phyloP scores from a whole-genome alignment of 352 stramenopile genomes.

The Pythium dissotocum region DNA sequence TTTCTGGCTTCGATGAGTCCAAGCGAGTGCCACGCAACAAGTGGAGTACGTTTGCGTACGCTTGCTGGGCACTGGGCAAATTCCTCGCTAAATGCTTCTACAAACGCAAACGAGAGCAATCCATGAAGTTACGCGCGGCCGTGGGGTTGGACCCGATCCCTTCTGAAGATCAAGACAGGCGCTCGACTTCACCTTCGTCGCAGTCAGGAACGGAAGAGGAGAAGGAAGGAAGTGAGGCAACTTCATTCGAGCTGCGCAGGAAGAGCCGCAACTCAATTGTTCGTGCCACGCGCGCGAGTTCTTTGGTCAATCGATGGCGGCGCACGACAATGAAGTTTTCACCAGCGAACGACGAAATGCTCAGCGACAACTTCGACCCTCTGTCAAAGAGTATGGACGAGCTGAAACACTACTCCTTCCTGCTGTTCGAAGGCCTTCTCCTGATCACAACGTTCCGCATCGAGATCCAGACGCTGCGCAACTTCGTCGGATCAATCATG shows the following conservation, averaged over 20 bases:
- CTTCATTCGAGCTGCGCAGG: slow-evolving; percentile 17
- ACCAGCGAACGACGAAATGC: slow-evolving; percentile 43
- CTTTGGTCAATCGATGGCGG: slow-evolving; percentile 63
- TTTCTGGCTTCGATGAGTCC: slow-evolving; percentile 64
- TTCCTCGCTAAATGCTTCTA: slow-evolving; percentile 43
- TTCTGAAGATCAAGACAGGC: slow-evolving; percentile 1
- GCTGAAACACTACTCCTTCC: slow-evolving; percentile 55
- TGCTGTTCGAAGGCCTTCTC: slow-evolving; percentile 63
- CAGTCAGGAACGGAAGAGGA: slow-evolving; percentile 16
- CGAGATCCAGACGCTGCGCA: slow-evolving; percentile 38
- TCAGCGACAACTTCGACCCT: slow-evolving; percentile 56
- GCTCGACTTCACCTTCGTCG: not conserved
- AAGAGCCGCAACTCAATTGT: slow-evolving; percentile 51
- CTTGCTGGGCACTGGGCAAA: slow-evolving; percentile 57
- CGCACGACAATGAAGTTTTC: slow-evolving; percentile 48
- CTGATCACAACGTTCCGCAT: slow-evolving; percentile 75
- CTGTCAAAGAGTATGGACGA: slow-evolving; percentile 58
- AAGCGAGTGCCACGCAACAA: slow-evolving; percentile 69
- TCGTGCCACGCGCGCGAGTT: slow-evolving; percentile 43
- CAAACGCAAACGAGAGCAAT: slow-evolving; percentile 24
- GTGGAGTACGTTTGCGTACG: slow-evolving; percentile 77
- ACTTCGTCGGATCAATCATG: slow-evolving; percentile 61
- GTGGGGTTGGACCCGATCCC: slow-evolving; percentile 5
- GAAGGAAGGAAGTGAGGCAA: slow-evolving; percentile 11
- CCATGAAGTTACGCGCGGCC: slow-evolving; percentile 8